Evolutionary conservation across 495 filamentous ascomycete genomes (phyloP).

Genomic region (Penicillium arizonense): DNA sequence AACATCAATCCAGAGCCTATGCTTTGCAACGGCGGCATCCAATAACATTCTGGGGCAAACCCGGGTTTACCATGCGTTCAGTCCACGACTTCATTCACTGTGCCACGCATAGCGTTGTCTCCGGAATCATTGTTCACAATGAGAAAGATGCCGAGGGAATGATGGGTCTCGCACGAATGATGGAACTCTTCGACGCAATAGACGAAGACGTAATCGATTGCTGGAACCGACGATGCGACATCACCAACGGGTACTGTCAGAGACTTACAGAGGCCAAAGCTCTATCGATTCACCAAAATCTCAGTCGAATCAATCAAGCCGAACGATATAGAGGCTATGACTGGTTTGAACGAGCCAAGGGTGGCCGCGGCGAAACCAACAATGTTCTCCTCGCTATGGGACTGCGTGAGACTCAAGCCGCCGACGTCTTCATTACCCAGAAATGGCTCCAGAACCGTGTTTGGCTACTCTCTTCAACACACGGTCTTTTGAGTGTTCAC

Average conservation of each 20-base stretch:
- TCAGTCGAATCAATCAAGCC: constrained; percentile 28
- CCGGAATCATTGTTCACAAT: constrained; percentile 44
- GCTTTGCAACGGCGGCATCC: constrained; percentile 61
- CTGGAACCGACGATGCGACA: constrained; percentile 41
- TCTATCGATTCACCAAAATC: constrained; percentile 34
- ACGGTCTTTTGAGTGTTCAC: constrained; percentile 51
- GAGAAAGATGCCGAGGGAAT: constrained; percentile 44
- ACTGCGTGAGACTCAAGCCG: constrained; percentile 64
- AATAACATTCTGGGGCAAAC: constrained; percentile 38
- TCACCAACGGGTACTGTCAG: constrained; percentile 31
- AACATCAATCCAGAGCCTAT: constrained; percentile 53
- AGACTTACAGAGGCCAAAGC: constrained; percentile 36
- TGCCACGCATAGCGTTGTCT: constrained; percentile 38
- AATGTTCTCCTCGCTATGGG: constrained; percentile 43
- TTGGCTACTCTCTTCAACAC: constrained; percentile 65
- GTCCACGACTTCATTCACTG: constrained; percentile 40
- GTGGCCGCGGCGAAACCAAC: constrained; percentile 22
- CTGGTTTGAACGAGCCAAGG: constrained; percentile 60
- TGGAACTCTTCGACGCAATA: constrained; percentile 44
- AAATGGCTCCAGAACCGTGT: constrained; percentile 82
- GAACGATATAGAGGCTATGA: constrained; percentile 53
- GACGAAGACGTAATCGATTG: constrained; percentile 43
- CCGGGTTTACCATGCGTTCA: constrained; percentile 36
- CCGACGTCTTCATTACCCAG: constrained; percentile 70
- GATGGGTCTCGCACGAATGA: constrained; percentile 41